Percentiles rank a stretch among this genome's conserved stretches.
Evolutionary conservation across 1,284 basidiomycete species (phyloP).

Genomic region (Ustilago sp.): DNA sequence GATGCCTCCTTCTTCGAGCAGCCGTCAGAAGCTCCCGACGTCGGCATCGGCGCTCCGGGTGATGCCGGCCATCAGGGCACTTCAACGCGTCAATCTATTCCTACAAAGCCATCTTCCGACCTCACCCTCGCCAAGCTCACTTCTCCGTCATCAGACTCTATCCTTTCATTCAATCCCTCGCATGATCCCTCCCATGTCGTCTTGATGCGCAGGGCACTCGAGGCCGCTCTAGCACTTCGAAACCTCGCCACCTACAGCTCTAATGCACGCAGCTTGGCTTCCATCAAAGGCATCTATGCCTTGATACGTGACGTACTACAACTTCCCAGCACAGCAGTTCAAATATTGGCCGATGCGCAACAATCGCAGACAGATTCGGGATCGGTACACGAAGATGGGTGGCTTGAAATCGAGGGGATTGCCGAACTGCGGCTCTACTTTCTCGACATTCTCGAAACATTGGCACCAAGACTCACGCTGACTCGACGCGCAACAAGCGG

Average conservation of each 20-base stretch:
- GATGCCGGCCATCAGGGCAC: conserved; percentile 44
- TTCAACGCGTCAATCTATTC: conserved; percentile 5
- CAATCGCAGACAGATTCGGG: background rate
- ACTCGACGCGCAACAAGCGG: conserved; percentile 42
- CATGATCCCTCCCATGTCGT: conserved; percentile 39
- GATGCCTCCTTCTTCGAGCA: conserved; percentile 54
- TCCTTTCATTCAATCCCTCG: conserved; percentile 19
- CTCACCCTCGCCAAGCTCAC: conserved; percentile 1
- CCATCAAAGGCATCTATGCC: conserved; percentile 31
- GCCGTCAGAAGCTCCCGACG: conserved; percentile 36
- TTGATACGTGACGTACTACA: conserved; percentile 49
- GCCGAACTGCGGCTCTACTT: conserved; percentile 61
- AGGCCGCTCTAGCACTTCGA: conserved; percentile 58
- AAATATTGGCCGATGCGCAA: background rate
- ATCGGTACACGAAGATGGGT: conserved; percentile 36
- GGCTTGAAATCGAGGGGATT: conserved; percentile 57
- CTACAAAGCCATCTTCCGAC: background rate
- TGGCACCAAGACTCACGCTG: conserved; percentile 41
- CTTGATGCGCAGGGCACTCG: conserved; percentile 58
- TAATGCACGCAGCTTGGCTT: conserved; percentile 44
- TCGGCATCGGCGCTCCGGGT: conserved; percentile 55
- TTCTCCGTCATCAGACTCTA: background rate
- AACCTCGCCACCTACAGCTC: conserved; percentile 43
- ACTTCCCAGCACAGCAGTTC: conserved; percentile 26
- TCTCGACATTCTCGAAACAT: conserved; percentile 62